Percentiles rank a stretch among this genome's conserved stretches.
Evolutionary conservation across 495 filamentous ascomycete species (phyloP).

Genomic region (Penicillium bialowiezense): DNA sequence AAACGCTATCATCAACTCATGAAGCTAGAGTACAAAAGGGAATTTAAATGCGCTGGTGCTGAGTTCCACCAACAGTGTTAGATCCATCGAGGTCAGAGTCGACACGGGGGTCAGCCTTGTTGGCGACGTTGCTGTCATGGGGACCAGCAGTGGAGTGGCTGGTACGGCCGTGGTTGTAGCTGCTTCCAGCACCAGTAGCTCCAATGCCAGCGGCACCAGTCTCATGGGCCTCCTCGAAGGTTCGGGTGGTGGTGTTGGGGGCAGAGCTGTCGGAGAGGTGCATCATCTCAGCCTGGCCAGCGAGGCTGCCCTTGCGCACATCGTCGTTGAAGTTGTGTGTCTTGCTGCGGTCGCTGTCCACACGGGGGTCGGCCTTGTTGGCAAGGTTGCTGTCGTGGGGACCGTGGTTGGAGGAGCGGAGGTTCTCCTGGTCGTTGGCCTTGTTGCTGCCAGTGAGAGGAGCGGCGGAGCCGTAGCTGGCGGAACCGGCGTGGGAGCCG

Average conservation of each 20-base stretch:
- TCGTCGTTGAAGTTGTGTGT: slow-evolving; percentile 11
- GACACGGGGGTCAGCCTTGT: slow-evolving; percentile 38
- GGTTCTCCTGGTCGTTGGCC: background rate
- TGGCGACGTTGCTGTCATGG: slow-evolving; percentile 49
- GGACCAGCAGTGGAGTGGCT: slow-evolving; percentile 20
- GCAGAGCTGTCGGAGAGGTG: slow-evolving; percentile 10
- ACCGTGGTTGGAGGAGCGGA: background rate
- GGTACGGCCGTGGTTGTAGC: slow-evolving; percentile 27
- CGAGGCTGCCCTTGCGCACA: slow-evolving; percentile 17
- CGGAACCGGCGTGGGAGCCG: background rate
- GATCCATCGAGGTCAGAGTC: slow-evolving; percentile 19
- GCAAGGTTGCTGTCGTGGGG: background rate
- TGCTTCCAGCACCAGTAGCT: slow-evolving; percentile 7
- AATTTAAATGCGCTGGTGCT: slow-evolving; percentile 12
- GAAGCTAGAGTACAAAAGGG: background rate
- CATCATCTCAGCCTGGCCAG: slow-evolving; percentile 9
- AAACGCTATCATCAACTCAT: background rate
- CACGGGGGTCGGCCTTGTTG: background rate
- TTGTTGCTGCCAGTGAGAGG: background rate
- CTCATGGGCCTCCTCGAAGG: slow-evolving; percentile 18
- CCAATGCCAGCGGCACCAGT: background rate
- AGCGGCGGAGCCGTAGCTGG: background rate
- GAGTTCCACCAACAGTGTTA: slow-evolving; percentile 11
- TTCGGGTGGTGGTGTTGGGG: slow-evolving; percentile 18
- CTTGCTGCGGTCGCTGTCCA: slow-evolving; percentile 36